Evolutionary conservation across 495 filamentous ascomycete genomes (phyloP).

Genomic region (Copromyces sp.): DNA sequence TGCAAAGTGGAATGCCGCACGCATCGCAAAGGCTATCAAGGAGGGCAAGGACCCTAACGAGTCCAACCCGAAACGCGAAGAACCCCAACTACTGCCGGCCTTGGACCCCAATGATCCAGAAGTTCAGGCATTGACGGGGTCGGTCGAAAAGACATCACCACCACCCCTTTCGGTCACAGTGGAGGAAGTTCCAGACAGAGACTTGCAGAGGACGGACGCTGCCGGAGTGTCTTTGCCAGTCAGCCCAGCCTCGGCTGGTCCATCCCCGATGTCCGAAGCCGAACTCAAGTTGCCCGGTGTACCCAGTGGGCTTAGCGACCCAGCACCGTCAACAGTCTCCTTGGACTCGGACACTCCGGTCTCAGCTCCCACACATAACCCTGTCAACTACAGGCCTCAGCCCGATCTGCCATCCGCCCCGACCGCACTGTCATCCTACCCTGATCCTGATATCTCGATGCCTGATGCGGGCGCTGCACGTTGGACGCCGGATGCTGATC

Average conservation of each 20-base stretch:
- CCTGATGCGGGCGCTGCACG: not conserved
- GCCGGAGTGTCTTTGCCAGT: slow-evolving; percentile 27
- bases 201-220: slow-evolving; percentile 20
- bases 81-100: slow-evolving; percentile 33
- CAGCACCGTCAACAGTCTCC: slow-evolving; percentile 17
- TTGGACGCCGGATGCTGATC: slow-evolving; percentile 5
- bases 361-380: slow-evolving; percentile 13
- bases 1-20: slow-evolving; percentile 88
- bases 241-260: slow-evolving; percentile 26
- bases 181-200: slow-evolving; percentile 42
- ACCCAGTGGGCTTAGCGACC: slow-evolving; percentile 18
- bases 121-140: slow-evolving; percentile 41
- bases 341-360: slow-evolving; percentile 16
- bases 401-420: slow-evolving; percentile 13
- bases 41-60: slow-evolving; percentile 89
- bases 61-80: slow-evolving; percentile 60
- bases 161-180: slow-evolving; percentile 48
- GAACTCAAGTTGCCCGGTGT: slow-evolving; percentile 22
- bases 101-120: slow-evolving; percentile 54
- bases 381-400: slow-evolving; percentile 7
- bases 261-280: slow-evolving; percentile 31
- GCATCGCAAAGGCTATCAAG: slow-evolving; percentile 84
- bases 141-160: slow-evolving; percentile 14
- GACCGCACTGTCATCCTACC: slow-evolving; percentile 7
- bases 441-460: slow-evolving; percentile 8